Percentiles rank a stretch among this genome's conserved stretches.
phyloP scores from a whole-genome alignment of 2,329 filamentous ascomycete genomes.

The Clonostachys solani region DNA sequence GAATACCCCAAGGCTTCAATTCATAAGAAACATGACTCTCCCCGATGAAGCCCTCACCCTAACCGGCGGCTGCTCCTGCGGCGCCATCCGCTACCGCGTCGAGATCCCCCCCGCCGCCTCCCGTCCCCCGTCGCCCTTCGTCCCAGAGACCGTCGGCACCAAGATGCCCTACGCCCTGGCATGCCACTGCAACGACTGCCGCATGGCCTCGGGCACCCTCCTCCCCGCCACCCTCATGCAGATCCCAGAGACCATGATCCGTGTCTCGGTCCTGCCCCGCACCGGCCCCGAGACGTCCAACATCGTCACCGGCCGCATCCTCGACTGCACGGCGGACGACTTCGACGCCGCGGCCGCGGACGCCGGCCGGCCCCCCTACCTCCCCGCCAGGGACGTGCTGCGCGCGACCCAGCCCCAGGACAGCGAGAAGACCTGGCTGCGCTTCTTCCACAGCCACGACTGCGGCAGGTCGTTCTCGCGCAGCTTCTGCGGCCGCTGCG shows the following conservation, averaged over 20 bases:
- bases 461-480: conserved; percentile 9
- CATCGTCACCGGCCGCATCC: conserved; percentile 8
- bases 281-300: conserved; percentile 3
- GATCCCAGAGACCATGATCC: conserved; percentile 10
- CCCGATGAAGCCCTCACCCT: conserved; percentile 11
- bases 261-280: conserved; percentile 10
- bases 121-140: conserved; percentile 7
- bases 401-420: conserved; percentile 3
- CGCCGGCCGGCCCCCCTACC: conserved; percentile 8
- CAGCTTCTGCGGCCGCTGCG: conserved; percentile 17
- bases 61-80: conserved; percentile 17
- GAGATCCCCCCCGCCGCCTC: conserved; percentile 7
- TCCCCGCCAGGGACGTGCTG: conserved; percentile 10
- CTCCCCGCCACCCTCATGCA: conserved; percentile 6
- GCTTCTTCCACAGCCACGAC: conserved; percentile 15
- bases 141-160: conserved; percentile 3
- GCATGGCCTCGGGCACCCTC: conserved; percentile 7
- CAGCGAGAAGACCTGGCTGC: conserved; percentile 8
- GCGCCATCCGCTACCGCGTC: conserved; percentile 15
- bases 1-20: too few relatives aligned
- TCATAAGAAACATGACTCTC: conserved; percentile 9
- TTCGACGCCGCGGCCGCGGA: conserved; percentile 8
- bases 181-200: conserved; percentile 17
- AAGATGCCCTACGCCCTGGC: conserved; percentile 9
- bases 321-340: conserved; percentile 7